These are phyloP conservation scores for Bremia lactucae DNA, from an alignment of 352 stramenopile species.

Conservation along the genomic window DNA sequence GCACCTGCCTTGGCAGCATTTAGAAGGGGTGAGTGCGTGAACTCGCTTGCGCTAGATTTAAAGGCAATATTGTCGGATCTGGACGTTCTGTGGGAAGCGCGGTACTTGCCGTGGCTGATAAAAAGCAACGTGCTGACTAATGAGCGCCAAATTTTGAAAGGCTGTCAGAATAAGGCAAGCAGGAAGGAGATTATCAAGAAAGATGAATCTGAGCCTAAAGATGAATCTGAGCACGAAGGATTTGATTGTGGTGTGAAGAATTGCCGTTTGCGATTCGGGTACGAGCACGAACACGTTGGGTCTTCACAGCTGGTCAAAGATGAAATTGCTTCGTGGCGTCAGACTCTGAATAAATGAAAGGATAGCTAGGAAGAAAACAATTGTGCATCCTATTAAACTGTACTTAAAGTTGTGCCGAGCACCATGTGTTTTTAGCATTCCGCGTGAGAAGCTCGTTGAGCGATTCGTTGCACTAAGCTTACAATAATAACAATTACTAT, in stretches of 20 bases:
- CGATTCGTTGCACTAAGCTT: too few relatives aligned
- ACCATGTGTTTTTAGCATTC: too few relatives aligned
- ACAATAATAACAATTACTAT: too few relatives aligned
- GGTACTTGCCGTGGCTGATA: constrained; percentile 45
- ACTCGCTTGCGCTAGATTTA: constrained; percentile 32
- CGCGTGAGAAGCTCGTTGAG: too few relatives aligned
- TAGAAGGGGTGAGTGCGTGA: constrained; percentile 33
- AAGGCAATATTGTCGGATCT: constrained; percentile 20
- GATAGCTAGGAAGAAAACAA: too few relatives aligned
- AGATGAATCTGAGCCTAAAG: constrained; percentile 4
- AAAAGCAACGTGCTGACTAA: constrained; percentile 48
- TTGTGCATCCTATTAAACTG: too few relatives aligned
- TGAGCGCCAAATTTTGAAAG: constrained; percentile 22
- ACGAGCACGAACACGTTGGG: constrained; percentile 62
- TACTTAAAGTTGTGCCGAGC: too few relatives aligned
- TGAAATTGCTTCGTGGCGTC: constrained; percentile 51
- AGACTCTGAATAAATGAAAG: constrained; percentile 1
- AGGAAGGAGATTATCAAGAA: neutral
- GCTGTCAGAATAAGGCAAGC: constrained; percentile 1
- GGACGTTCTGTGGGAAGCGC: constrained; percentile 40
- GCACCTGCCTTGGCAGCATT: constrained; percentile 37
- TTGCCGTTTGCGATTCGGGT: constrained; percentile 55
- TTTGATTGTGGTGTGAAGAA: constrained; percentile 51
- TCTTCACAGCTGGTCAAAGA: constrained; percentile 45
- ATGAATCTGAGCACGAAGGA: constrained; percentile 20